These are phyloP conservation scores for Astragalus membranaceus DNA, from an alignment of 306 rosid species.

Conservation along the genomic window DNA sequence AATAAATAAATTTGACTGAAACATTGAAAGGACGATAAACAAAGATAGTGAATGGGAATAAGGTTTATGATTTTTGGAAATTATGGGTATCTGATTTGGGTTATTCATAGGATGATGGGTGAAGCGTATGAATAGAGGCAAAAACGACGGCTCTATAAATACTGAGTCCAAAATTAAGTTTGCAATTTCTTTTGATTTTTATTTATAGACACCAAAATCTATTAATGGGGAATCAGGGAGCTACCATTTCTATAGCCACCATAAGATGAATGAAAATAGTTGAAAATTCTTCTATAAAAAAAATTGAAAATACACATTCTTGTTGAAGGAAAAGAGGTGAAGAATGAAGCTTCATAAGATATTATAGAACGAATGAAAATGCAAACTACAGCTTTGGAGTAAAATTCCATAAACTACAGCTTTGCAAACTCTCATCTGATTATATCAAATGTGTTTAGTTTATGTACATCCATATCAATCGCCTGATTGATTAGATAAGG, in stretches of 20 bases:
- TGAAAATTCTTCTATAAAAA: neutral
- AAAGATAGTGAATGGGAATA: neutral
- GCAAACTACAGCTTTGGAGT: neutral
- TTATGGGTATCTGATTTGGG: neutral
- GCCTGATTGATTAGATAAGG: neutral
- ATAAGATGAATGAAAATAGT: too few species aligned
- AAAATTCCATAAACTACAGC: constrained; percentile 3
- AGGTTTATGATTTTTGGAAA: neutral
- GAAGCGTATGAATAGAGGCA: neutral
- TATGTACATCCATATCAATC: constrained; percentile 3
- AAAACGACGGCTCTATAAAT: neutral
- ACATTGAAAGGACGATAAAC: neutral
- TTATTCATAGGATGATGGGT: neutral
- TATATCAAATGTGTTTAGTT: neutral
- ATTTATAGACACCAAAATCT: neutral
- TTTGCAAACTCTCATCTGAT: neutral
- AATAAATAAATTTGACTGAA: neutral
- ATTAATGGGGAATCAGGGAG: neutral
- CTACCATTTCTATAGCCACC: neutral
- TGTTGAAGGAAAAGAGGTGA: neutral
- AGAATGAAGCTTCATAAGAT: constrained; percentile 3
- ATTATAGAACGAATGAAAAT: neutral
- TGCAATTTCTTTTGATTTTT: too few species aligned
- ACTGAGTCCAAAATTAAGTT: too few species aligned
- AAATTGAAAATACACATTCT: neutral